Conservation (phyloP, 2,329 filamentous ascomycete species). For the Pseudogymnoascus destructans region DNA sequence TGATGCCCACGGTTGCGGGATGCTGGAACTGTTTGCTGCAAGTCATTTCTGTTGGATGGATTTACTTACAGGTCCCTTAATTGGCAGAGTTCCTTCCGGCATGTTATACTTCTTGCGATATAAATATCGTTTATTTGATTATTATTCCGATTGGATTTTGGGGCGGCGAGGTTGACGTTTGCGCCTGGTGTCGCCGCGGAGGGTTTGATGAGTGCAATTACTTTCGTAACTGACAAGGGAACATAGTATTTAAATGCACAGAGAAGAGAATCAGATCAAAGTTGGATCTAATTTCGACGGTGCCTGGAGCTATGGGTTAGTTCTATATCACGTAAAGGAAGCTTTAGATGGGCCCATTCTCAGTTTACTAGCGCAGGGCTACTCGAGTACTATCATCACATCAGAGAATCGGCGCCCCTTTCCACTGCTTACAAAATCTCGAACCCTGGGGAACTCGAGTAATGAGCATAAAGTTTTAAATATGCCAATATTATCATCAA, state of each 20-base stretch:
- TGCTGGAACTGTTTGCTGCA: neutral
- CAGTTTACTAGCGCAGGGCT: neutral
- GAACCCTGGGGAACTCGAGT: neutral
- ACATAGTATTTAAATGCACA: neutral
- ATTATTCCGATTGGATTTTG: neutral
- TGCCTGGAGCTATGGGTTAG: neutral
- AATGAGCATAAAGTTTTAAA: neutral
- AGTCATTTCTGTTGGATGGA: neutral
- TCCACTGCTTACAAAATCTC: neutral
- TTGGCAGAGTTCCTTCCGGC: neutral
- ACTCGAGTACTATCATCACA: neutral
- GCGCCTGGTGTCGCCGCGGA: neutral
- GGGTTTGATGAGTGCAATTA: neutral
- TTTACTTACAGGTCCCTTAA: neutral
- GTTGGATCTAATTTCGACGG: neutral
- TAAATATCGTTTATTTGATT: neutral
- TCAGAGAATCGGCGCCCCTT: neutral
- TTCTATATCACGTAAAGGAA: slow-evolving; percentile 1
- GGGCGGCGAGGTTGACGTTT: neutral
- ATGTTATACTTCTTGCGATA: neutral
- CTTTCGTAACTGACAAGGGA: neutral
- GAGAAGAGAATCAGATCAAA: neutral
- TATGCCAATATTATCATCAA: neutral
- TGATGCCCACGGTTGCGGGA: neutral
- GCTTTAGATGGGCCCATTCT: neutral